Evolutionary conservation across 1,284 basidiomycete genomes (phyloP), one percentile per base, ranked within the genome.

Genomic region (Omphalotus olearius): DNA sequence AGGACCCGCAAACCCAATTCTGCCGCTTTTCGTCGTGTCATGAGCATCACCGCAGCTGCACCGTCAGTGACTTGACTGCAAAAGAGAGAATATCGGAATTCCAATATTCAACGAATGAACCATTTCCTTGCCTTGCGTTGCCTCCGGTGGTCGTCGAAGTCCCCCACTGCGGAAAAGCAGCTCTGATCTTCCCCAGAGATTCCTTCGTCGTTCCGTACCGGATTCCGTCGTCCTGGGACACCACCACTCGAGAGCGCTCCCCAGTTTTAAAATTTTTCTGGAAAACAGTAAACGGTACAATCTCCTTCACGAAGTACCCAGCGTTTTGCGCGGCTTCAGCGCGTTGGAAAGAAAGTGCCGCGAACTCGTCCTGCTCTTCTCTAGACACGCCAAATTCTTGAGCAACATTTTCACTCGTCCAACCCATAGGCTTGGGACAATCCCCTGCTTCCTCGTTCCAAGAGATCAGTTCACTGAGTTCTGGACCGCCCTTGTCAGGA

Each of bases 111-210:
- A 3, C 26, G 23, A 14, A 28, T 6, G 20, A 13, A 42, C 23
- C 2, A 18, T 4, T 9, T 5, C 5, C 20, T 28, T 25, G 26
- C 25, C 43, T 45, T 14, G 93, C 91, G 68, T 95, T 96, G 17
- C 92, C 92, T n/a, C 89, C 91, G 4, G 92, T 94, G 14, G 90
- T 92, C 40, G 79, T 78, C 1, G 74, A 68, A 7, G 83, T 83
- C 2, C 84, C 85, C 91, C 91, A 95, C 60, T 94, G 88, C 36
- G 91, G 91, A 71, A 95, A 96, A 2, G 93, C 93, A 4, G 87
- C 58, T 52, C 79, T 80, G 59, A 92, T 82, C 69, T 86, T 90
- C 43, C 65, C 63, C 45, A 95, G 72, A 7, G 65, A 66, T 57
- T 88, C 86, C 61, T 82, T 78, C 0, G 90, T 93, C 11, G 88